These are phyloP conservation scores for Colletotrichum lupini DNA, from an alignment of 2,329 filamentous ascomycete genomes.

Conservation along the genomic window DNA sequence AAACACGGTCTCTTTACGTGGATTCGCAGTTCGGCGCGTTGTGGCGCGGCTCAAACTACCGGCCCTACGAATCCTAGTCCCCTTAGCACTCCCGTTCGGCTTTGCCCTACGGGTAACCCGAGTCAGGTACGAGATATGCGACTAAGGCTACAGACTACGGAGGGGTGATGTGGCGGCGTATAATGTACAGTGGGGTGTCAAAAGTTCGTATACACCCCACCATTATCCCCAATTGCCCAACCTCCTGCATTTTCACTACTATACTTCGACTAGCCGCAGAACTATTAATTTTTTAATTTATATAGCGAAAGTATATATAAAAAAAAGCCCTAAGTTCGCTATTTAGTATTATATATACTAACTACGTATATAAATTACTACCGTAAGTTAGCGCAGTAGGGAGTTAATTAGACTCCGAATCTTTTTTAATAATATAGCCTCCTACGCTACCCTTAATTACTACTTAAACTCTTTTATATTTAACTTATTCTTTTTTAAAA, in stretches of 20 bases:
- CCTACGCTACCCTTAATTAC: not conserved
- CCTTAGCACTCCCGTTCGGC: not conserved
- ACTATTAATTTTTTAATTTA: not conserved
- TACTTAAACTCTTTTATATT: not conserved
- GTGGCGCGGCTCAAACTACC: not conserved
- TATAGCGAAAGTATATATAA: not conserved
- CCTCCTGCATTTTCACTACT: not conserved
- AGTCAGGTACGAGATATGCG: constrained; percentile 16
- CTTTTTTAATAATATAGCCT: not conserved
- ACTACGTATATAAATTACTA: not conserved
- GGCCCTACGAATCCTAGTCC: not conserved
- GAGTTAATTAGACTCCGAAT: not conserved
- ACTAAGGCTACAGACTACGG: not conserved
- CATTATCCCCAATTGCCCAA: not conserved
- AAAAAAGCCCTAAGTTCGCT: not conserved
- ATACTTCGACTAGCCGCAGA: not conserved
- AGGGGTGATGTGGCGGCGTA: not conserved
- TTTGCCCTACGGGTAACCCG: not conserved
- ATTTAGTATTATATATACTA: not conserved
- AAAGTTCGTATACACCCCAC: no score
- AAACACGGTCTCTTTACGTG: not conserved
- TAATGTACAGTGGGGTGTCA: not conserved
- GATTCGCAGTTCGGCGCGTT: not conserved
- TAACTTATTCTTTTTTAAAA: not conserved
- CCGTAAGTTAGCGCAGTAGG: accelerated